Evolutionary conservation across 306 rosid species (phyloP), one percentile per base, ranked within the genome.

Genomic region (Prunus padus): DNA sequence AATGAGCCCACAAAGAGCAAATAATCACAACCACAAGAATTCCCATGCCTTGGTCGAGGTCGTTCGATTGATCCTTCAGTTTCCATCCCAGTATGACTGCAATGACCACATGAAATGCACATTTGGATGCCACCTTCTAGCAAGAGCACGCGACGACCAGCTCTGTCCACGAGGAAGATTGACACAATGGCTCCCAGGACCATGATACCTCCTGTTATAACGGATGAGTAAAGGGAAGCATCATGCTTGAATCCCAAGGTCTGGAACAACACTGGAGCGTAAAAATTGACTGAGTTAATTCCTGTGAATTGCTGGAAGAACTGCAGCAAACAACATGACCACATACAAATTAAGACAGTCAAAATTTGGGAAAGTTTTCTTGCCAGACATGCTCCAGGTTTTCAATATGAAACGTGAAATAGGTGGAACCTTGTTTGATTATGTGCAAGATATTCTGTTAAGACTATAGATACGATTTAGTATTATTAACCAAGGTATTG

Each of bases 261-360:
- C 74, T 22, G 84, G 77, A 90, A 90, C 57, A 88, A 62, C 15
- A 88, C 92, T 2, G 92, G 96, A 2, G 96, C 92, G 14, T 90
- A 90, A 76, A 90, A 90, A 88, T 87, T 89, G 71, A 89, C 85
- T 0, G 94, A 88, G 7, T 89, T 87, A 62, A 89, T 89, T 7
- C 93, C 93, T 0, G 91, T 91, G 76, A 82, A 79, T 60, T 91
- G 96, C 54, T 91, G 96, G 82, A 91, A 91, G 3, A 89, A 42
- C 92, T 88, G 51, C 50, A 19, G 20, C 23, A 22, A 37, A 42
- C 31, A 46, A 28, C 66, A 47, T 47, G 51, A 40, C 30, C 33
- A 61, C 7, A 15, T 15, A 61, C 20, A 30, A 61, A 12, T 61
- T 19, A 28, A 57, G 14, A 28, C 19, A 1, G 23, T 15, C 33